A percentile compares a stretch with the other conserved stretches of the same genome.
These are phyloP conservation scores for Stentor coeruleus DNA, from an alignment of 73 alveolate genomes.

Conservation along the genomic window DNA sequence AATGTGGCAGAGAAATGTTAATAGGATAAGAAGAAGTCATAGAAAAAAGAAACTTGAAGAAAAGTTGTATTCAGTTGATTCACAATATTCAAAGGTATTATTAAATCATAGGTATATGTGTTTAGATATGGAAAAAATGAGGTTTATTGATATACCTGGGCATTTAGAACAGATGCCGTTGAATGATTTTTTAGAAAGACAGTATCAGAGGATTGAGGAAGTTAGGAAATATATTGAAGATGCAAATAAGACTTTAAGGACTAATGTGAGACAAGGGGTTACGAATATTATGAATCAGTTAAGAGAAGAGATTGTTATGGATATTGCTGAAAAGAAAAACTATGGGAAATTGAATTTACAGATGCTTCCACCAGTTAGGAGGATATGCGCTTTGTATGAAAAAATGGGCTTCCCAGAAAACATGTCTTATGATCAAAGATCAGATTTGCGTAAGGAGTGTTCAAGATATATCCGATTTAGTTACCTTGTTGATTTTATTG, in stretches of 20 bases:
- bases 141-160: slow-evolving; percentile 59
- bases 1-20: slow-evolving; percentile 74
- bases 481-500: slow-evolving; percentile 71
- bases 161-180: slow-evolving; percentile 49
- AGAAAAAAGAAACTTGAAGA: slow-evolving; percentile 61
- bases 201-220: slow-evolving; percentile 39
- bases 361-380: slow-evolving; percentile 35
- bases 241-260: slow-evolving; percentile 48
- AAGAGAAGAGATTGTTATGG: slow-evolving; percentile 58
- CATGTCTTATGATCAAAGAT: slow-evolving; percentile 85
- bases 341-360: slow-evolving; percentile 30
- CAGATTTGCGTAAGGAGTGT: slow-evolving; percentile 80
- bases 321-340: slow-evolving; percentile 61
- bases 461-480: slow-evolving; percentile 77
- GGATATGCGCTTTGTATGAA: slow-evolving; percentile 62
- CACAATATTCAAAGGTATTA: slow-evolving; percentile 55
- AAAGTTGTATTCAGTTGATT: slow-evolving; percentile 59
- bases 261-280: slow-evolving; percentile 57
- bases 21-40: slow-evolving; percentile 49
- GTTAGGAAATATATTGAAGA: slow-evolving; percentile 46
- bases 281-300: slow-evolving; percentile 61
- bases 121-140: slow-evolving; percentile 64
- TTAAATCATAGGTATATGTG: slow-evolving; percentile 64
- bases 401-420: slow-evolving; percentile 84
- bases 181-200: slow-evolving; percentile 53